Conservation (phyloP, 148 eudicot species). For the Chenopodium berlandieri region DNA sequence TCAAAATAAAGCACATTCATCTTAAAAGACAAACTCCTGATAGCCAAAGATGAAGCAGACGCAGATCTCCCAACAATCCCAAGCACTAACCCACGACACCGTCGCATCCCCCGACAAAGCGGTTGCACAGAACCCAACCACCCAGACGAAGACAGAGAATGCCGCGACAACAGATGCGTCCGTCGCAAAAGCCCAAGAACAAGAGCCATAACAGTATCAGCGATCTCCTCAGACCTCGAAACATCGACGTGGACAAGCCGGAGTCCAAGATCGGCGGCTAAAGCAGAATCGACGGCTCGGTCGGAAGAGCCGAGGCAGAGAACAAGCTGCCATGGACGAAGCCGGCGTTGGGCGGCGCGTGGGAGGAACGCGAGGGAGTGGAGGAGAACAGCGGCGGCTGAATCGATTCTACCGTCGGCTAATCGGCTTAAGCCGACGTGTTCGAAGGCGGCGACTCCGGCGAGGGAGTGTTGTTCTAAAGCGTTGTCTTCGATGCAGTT, state of each 20-base stretch:
- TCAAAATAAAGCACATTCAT: slow-evolving; percentile 96
- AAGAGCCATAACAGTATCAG: slow-evolving; percentile 90
- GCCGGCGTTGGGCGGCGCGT: slow-evolving; percentile 97
- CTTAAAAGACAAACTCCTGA: slow-evolving; percentile 88
- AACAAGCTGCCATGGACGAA: slow-evolving; percentile 83
- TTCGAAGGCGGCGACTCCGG: slow-evolving; percentile 68
- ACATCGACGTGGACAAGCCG: slow-evolving; percentile 86
- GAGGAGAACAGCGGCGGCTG: slow-evolving; percentile 80
- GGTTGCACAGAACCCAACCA: slow-evolving; percentile 98
- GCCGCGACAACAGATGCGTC: slow-evolving; percentile 79
- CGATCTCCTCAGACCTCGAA: slow-evolving; percentile 84
- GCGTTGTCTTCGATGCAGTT: slow-evolving; percentile 83
- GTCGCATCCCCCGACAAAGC: slow-evolving; percentile 90
- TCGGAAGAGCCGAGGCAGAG: slow-evolving; percentile 96
- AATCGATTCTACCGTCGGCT: slow-evolving; percentile 68
- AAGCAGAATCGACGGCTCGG: slow-evolving; percentile 79
- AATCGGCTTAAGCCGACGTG: slow-evolving; percentile 76
- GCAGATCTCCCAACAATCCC: slow-evolving; percentile 98
- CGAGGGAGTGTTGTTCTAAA: slow-evolving; percentile 64
- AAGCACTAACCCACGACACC: slow-evolving; percentile 88
- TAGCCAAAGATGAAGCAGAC: slow-evolving; percentile 80
- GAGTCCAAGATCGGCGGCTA: slow-evolving; percentile 83
- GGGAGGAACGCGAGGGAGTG: slow-evolving; percentile 96
- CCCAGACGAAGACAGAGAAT: slow-evolving; percentile 79
- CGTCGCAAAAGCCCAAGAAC: slow-evolving; percentile 73